Conservation (phyloP, 2,329 filamentous ascomycete species). For the Colletotrichum tropicale region DNA sequence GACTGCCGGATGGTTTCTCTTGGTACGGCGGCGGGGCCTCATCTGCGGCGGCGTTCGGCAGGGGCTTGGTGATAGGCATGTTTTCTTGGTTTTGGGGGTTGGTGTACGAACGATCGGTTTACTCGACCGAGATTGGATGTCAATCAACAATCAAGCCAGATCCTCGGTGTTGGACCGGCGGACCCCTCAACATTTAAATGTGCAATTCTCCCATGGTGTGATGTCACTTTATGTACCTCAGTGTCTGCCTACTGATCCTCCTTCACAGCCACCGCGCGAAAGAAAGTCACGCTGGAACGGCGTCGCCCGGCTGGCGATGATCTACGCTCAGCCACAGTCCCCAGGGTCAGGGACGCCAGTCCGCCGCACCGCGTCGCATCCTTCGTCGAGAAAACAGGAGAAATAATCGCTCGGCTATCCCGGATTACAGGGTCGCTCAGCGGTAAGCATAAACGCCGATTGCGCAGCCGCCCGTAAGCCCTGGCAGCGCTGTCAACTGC, state of each 20-base stretch:
- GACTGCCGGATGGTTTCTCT: not conserved
- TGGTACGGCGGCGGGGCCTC: slow-evolving; percentile 18
- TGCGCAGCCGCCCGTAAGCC: not conserved
- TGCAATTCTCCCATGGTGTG: not conserved
- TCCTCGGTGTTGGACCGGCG: not conserved
- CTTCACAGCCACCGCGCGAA: slow-evolving; percentile 9
- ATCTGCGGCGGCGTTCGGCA: not conserved
- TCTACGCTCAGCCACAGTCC: slow-evolving; percentile 11
- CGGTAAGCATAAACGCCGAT: not conserved
- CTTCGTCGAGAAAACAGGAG: not conserved
- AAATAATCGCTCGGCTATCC: not conserved
- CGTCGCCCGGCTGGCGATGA: not conserved
- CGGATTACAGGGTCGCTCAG: not conserved
- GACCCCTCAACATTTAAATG: not conserved
- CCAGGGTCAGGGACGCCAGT: not conserved
- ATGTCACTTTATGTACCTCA: not conserved
- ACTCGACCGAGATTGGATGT: not conserved
- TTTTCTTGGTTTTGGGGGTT: not conserved
- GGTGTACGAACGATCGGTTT: not conserved
- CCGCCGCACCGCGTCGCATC: not conserved
- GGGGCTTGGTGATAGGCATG: not conserved
- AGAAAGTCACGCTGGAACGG: not conserved
- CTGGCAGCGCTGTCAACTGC: not conserved
- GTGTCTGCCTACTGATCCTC: not conserved
- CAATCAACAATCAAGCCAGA: not conserved